Percentiles rank a stretch among this genome's conserved stretches.
Evolutionary conservation across 1,284 basidiomycete species (phyloP).

Genomic region (Sporisorium sorghi): DNA sequence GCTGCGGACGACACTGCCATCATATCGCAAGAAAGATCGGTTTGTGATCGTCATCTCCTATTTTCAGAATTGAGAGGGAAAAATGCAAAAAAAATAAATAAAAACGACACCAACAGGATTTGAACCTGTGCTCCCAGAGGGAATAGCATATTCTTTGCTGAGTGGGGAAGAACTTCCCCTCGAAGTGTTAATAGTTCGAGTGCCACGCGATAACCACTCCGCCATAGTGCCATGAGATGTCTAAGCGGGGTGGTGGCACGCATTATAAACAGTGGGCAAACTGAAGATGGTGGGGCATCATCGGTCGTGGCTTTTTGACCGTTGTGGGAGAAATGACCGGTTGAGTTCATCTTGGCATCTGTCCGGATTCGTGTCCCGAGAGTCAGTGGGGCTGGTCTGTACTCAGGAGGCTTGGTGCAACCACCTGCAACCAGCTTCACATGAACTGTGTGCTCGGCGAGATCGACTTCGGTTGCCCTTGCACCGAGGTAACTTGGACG

Average conservation of each 20-base stretch:
- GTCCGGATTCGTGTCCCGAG: too few species aligned
- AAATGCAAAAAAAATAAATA: conserved; percentile 4
- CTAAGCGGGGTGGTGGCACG: background rate
- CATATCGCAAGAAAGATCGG: too few species aligned
- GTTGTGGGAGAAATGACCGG: background rate
- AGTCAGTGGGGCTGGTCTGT: too few species aligned
- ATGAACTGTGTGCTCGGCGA: too few species aligned
- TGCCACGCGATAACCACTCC: conserved; percentile 39
- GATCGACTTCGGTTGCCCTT: too few species aligned
- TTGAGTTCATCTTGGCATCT: background rate
- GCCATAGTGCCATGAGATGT: conserved; percentile 29
- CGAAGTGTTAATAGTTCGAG: conserved; percentile 20
- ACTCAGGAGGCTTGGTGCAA: too few species aligned
- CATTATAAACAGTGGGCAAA: background rate
- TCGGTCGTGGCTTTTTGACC: too few species aligned
- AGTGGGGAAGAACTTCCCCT: conserved; percentile 12
- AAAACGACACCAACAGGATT: conserved; percentile 38
- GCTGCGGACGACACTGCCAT: too few species aligned
- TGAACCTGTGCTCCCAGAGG: conserved; percentile 38
- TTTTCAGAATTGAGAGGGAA: too few species aligned
- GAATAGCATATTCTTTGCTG: conserved; percentile 32
- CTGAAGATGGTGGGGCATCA: background rate
- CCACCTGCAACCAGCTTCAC: too few species aligned
- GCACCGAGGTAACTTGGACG: too few species aligned
- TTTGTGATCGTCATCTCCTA: background rate